Base-by-base conservation (phyloP, 345 rosid species). In the Clarkia xantiana region DNA sequence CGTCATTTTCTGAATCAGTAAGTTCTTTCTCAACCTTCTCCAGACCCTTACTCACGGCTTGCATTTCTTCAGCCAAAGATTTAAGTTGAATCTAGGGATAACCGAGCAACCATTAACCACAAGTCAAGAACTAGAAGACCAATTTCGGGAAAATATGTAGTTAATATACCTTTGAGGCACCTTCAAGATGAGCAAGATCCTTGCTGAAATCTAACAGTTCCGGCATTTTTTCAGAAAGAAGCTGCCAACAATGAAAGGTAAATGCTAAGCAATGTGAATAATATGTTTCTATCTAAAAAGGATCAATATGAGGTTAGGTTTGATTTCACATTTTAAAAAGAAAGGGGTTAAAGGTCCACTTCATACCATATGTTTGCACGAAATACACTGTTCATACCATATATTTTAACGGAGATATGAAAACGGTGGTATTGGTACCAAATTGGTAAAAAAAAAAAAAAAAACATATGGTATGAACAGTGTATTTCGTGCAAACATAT, bases 31-130 rank as follows among this genome's bases (percentile, higher is more conserved):
- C 86, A 18, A 91, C 86, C 74, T 91, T 91, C 61, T 86, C 94
- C 64, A 91, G 89, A 63, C 98, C 98, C 77, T 74, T 91, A 68
- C 74, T 75, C 48, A 82, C 89, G 52, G 98, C 98, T 78, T 91
- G 98, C 96, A 90, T 86, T 75, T 90, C 97, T 75, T 90, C 97
- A 62, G 97, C 96, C 74, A 90, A 67, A 46, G 73, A 67, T 78
- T 91, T 91, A 68, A 91, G 66, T 75, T 91, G 96, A 69, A 91
- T 86, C 98, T 91, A 66, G 51, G 48, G 29, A n/a, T 12, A 22
- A 47, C 46, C 20, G 12, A 9, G 6, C 39, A 48, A 20, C 43
- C 47, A 47, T 17, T 18, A 39, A 15, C 10, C 10, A 43, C 40
- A 14, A 47, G 10, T 41, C 39, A 47, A 18, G 45, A 17, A 12